Evolutionary conservation across 139 green algal genomes (phyloP).

Genomic region (Astrephomene gubernaculifera): DNA sequence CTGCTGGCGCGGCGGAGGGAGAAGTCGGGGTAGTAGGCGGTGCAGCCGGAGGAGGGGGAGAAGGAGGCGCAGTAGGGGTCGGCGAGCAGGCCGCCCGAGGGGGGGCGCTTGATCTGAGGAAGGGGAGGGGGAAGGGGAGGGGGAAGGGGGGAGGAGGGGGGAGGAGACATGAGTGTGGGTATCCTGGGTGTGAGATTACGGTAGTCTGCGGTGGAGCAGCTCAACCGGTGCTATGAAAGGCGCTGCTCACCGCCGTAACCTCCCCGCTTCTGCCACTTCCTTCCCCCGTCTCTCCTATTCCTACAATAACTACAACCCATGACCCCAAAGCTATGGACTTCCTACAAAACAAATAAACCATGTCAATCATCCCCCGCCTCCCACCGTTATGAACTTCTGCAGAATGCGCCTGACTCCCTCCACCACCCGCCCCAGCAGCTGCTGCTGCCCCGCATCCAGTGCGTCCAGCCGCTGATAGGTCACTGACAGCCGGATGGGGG

Average conservation of each 20-base stretch:
- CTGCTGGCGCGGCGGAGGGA: background rate
- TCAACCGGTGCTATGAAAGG: too few species aligned
- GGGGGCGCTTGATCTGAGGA: slow-evolving; percentile 34
- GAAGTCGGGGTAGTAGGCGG: slow-evolving; percentile 45
- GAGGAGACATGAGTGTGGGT: background rate
- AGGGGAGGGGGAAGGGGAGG: background rate
- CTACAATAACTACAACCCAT: too few species aligned
- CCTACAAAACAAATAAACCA: too few species aligned
- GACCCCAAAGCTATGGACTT: too few species aligned
- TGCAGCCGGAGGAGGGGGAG: slow-evolving; percentile 16
- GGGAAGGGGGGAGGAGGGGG: background rate
- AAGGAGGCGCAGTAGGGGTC: slow-evolving; percentile 33
- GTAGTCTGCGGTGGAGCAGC: too few species aligned
- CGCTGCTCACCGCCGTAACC: background rate
- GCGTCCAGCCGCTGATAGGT: slow-evolving; percentile 47
- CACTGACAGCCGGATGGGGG: slow-evolving; percentile 52
- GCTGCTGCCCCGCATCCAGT: slow-evolving; percentile 12
- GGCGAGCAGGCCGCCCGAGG: slow-evolving; percentile 40
- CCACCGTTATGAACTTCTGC: slow-evolving; percentile 48
- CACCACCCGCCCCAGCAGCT: slow-evolving; percentile 49
- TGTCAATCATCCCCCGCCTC: too few species aligned
- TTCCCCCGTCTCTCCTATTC: too few species aligned
- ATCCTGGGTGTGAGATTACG: background rate
- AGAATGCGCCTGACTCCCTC: slow-evolving; percentile 50
- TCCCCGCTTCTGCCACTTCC: background rate